Evolutionary conservation across 768 basidiomycete species (phyloP).

Genomic region (Symmetrospora coprosmae): DNA sequence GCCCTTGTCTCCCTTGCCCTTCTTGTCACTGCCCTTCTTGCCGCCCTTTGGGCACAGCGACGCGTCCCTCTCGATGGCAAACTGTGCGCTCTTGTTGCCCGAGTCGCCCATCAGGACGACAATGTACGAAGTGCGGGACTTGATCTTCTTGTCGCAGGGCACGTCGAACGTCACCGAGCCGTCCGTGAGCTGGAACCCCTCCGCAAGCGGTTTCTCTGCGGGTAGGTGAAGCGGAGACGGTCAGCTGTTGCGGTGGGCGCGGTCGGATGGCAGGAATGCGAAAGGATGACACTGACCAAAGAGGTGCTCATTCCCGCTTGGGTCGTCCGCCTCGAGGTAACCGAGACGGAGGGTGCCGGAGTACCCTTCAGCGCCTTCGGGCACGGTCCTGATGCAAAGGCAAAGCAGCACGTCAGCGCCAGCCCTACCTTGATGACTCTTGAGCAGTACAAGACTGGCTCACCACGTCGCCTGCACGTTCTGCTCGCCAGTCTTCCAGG

Average conservation of each 20-base stretch:
- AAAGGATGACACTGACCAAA: not conserved
- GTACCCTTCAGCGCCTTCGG: conserved; percentile 1
- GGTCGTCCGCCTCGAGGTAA: conserved; percentile 10
- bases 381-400: not conserved
- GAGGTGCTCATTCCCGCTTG: conserved; percentile 12
- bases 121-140: conserved; percentile 7
- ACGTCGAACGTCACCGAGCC: conserved; percentile 12
- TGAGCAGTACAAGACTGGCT: not conserved
- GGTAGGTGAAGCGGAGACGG: not conserved
- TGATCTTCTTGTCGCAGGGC: conserved; percentile 14
- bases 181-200: conserved; percentile 18
- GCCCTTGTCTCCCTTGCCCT: too few species aligned
- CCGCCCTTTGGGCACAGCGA: not conserved
- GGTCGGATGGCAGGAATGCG: not conserved
- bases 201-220: not conserved
- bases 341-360: conserved; percentile 8
- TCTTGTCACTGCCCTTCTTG: too few species aligned
- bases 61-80: conserved; percentile 4
- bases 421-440: too few species aligned
- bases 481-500: conserved; percentile 17
- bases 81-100: conserved; percentile 5
- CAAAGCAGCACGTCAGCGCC: not conserved
- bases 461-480: conserved; percentile 8
- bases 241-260: too few species aligned
- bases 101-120: conserved; percentile 19